Percentiles rank a stretch among this genome's conserved stretches.
Conservation (phyloP, 2,329 filamentous ascomycete species). For the Diplodia intermedia region DNA sequence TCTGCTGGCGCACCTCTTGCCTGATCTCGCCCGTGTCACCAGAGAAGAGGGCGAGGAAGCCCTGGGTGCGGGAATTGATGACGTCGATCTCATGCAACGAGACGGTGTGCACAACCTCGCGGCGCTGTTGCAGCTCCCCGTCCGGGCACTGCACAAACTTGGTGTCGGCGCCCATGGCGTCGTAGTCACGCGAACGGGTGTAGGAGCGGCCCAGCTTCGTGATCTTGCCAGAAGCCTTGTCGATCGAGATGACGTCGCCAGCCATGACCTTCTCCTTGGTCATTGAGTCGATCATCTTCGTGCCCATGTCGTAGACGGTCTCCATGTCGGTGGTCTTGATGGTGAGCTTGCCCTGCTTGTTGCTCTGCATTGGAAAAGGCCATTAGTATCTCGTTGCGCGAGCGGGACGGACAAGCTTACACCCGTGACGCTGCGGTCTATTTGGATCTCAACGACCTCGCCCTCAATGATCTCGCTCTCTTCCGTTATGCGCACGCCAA, state of each 20-base stretch:
- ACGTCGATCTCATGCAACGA: constrained; percentile 98
- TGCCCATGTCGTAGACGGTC: constrained; percentile 98
- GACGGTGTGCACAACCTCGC: constrained; percentile 96
- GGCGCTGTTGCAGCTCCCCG: constrained; percentile 94
- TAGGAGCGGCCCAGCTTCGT: constrained; percentile 96
- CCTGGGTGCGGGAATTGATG: constrained; percentile 98
- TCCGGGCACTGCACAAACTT: constrained; percentile 98
- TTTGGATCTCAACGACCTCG: constrained; percentile 98
- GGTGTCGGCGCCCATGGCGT: constrained; percentile 97
- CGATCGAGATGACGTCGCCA: constrained; percentile 96
- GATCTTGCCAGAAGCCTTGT: constrained; percentile 98
- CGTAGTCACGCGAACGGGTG: constrained; percentile 94
- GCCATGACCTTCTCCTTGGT: constrained; percentile 99
- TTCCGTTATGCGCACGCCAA: constrained; percentile 97
- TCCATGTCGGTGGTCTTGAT: constrained; percentile 99
- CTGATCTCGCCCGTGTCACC: constrained; percentile 98
- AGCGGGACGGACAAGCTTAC: constrained; percentile 47
- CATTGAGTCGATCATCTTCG: constrained; percentile 99
- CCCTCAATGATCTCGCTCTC: constrained; percentile 99
- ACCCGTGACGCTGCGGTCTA: constrained; percentile 94
- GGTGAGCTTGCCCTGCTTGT: constrained; percentile 98
- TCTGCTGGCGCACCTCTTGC: constrained; percentile 96
- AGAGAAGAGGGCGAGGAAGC: constrained; percentile 95
- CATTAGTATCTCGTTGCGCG: not conserved
- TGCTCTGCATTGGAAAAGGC: constrained; percentile 62